Percentiles rank a stretch among this genome's conserved stretches.
These are phyloP conservation scores for Russula compacta DNA, from an alignment of 768 basidiomycete species.

Conservation along the genomic window DNA sequence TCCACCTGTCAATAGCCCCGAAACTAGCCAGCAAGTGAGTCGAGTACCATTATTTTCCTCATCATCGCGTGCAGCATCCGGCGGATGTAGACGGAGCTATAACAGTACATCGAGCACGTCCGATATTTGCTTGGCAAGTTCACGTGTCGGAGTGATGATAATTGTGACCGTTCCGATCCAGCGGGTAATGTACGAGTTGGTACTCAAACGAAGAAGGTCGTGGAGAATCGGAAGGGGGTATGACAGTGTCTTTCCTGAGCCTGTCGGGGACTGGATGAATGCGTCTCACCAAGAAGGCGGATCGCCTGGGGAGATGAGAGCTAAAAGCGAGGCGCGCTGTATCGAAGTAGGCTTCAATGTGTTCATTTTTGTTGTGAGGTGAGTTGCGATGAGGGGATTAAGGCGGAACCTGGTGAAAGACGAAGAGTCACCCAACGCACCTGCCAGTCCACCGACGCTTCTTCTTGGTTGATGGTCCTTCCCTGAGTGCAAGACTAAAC, in stretches of 20 bases:
- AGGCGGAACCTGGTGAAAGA: constrained; percentile 79
- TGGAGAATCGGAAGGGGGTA: constrained; percentile 93
- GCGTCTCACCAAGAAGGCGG: constrained; percentile 51
- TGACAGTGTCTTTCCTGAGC: constrained; percentile 89
- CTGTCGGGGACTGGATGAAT: constrained; percentile 94
- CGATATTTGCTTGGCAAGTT: constrained; percentile 93
- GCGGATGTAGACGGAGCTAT: constrained; percentile 58
- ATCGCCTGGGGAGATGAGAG: constrained; percentile 45
- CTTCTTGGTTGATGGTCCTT: too few relatives aligned
- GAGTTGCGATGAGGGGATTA: constrained; percentile 67
- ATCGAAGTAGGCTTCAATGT: constrained; percentile 85
- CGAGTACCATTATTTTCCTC: constrained; percentile 34
- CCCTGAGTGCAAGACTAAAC: too few relatives aligned
- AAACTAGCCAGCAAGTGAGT: constrained; percentile 87
- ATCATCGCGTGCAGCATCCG: constrained; percentile 44
- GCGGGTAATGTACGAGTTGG: constrained; percentile 87
- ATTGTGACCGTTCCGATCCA: constrained; percentile 92
- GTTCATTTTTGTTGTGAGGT: constrained; percentile 70
- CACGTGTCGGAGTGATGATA: constrained; percentile 90
- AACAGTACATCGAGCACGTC: constrained; percentile 85
- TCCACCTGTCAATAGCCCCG: constrained; percentile 89
- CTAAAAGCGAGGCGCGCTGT: constrained; percentile 60
- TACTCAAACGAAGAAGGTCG: constrained; percentile 83
- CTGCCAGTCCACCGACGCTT: too few relatives aligned
- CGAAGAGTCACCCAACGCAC: too few relatives aligned